phyloP scores from a whole-genome alignment of 352 stramenopile species.

The Phytophthora capsici region DNA sequence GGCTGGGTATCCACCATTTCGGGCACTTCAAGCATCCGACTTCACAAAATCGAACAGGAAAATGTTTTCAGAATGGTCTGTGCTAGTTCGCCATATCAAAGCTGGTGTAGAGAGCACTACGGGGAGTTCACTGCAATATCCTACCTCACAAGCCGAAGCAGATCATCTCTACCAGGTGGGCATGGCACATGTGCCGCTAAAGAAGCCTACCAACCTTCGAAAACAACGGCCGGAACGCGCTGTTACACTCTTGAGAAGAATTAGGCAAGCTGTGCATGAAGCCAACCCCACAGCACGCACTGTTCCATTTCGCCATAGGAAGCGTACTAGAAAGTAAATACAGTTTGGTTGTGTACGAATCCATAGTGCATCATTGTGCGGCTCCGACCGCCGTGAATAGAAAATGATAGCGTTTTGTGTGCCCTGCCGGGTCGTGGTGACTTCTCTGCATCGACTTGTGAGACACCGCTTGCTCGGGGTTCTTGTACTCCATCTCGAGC shows the following conservation, averaged over 20 bases:
- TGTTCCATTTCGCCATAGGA: conserved; percentile 5
- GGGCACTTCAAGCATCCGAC: background rate
- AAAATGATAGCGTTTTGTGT: too few species aligned
- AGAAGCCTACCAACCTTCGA: background rate
- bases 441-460: too few species aligned
- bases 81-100: conserved; percentile 10
- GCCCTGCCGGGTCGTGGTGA: too few species aligned
- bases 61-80: conserved; percentile 12
- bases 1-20: conserved; percentile 4
- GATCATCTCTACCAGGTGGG: conserved; percentile 3
- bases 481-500: too few species aligned
- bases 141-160: background rate
- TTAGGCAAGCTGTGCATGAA: conserved; percentile 1
- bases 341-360: too few species aligned
- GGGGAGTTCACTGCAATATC: background rate
- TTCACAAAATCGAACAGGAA: conserved; percentile 9
- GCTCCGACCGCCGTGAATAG: too few species aligned
- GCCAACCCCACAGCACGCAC: background rate
- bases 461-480: too few species aligned
- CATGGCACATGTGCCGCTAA: conserved; percentile 12
- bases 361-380: too few species aligned
- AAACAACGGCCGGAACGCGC: conserved; percentile 6
- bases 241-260: conserved; percentile 2
- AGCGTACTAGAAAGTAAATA: conserved; percentile 3
- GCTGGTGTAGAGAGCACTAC: background rate